Evolutionary conservation across 805 yeast genomes (phyloP), one percentile per base, ranked within the genome.

Genomic region (Ogataea henricii): DNA sequence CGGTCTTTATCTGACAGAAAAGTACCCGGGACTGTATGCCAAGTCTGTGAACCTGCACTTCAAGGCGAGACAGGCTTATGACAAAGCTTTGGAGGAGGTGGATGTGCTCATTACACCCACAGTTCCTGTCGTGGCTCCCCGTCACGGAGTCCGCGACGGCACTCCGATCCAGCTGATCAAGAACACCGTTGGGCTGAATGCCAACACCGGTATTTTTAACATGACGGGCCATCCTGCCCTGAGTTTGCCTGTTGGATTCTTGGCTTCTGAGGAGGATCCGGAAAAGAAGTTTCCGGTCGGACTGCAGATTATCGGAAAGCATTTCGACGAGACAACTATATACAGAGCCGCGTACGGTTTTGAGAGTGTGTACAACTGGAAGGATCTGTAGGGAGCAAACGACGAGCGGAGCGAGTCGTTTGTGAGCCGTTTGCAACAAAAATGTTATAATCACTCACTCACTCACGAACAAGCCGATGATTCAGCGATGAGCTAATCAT

Each of bases 191-290:
- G 73, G 73, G 13, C 49, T 68, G 32, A 67, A 65, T 47, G 64
- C 66, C 18, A 69, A 69, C 52, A 67, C 73, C 4, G 63, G 66
- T 30, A 65, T 66, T 22, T 68, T 69, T 56, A 62, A 69, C 48
- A 59, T 62, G 43, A 65, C 69, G 17, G 73, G 73, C 9, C 71
- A 69, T 49, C 73, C 73, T 17, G 70, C 71, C 2, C 34, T 69
- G 53, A 65, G 62, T 36, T 52, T 69, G 18, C 72, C 73, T 2
- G 54, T 64, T 29, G 70, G 71, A 3, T 55, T 64, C 48, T 52
- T 69, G 41, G 60, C 65, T 10, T 55, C 64, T 7, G 17, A 48
- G 5, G 71, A 67, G 34, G 65, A 64, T 23, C 62, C 63, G n/a
- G 60, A 59, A 10, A 48, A 54, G 44, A 65, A 59, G 38, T 60